Percentiles rank a stretch among this genome's conserved stretches.
phyloP scores from a whole-genome alignment of 2,329 filamentous ascomycete genomes.

The Penicillium sp. region DNA sequence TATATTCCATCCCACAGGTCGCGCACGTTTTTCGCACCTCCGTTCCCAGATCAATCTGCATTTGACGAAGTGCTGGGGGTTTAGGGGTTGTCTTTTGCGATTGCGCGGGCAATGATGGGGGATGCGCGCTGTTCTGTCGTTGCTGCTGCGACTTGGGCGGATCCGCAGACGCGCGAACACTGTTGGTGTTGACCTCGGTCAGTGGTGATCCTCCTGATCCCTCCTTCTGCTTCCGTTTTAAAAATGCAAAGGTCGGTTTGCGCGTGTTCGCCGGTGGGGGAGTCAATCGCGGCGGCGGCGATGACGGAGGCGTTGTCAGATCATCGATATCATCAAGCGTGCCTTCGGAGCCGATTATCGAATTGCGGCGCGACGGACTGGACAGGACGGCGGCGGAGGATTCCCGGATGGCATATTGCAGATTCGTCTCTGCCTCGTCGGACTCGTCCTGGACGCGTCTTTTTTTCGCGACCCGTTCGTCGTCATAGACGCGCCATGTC shows the following conservation, averaged over 20 bases:
- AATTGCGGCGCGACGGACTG: slow-evolving; percentile 44
- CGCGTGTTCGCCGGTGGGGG: slow-evolving; percentile 40
- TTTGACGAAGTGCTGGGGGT: slow-evolving; percentile 47
- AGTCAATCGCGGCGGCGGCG: slow-evolving; percentile 43
- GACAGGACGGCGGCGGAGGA: slow-evolving; percentile 42
- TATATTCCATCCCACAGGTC: slow-evolving; percentile 61
- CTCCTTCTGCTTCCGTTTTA: slow-evolving; percentile 42
- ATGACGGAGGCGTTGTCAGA: slow-evolving; percentile 48
- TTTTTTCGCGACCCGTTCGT: slow-evolving; percentile 42
- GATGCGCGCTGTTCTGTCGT: slow-evolving; percentile 9
- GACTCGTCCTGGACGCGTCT: slow-evolving; percentile 40
- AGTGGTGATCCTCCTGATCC: slow-evolving; percentile 29
- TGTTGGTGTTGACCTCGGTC: slow-evolving; percentile 44
- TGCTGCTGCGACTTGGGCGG: slow-evolving; percentile 31
- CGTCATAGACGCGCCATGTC: slow-evolving; percentile 44
- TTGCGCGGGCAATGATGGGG: background rate
- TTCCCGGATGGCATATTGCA: slow-evolving; percentile 45
- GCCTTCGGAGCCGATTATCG: slow-evolving; percentile 39
- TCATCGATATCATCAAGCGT: slow-evolving; percentile 37
- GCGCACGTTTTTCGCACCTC: slow-evolving; percentile 53
- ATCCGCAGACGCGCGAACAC: slow-evolving; percentile 36
- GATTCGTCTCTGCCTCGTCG: slow-evolving; percentile 41
- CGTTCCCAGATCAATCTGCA: slow-evolving; percentile 55
- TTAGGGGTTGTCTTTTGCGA: slow-evolving; percentile 20
- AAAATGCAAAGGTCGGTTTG: slow-evolving; percentile 47